phyloP scores from a whole-genome alignment of 306 rosid genomes.

The Quercus dentata region DNA sequence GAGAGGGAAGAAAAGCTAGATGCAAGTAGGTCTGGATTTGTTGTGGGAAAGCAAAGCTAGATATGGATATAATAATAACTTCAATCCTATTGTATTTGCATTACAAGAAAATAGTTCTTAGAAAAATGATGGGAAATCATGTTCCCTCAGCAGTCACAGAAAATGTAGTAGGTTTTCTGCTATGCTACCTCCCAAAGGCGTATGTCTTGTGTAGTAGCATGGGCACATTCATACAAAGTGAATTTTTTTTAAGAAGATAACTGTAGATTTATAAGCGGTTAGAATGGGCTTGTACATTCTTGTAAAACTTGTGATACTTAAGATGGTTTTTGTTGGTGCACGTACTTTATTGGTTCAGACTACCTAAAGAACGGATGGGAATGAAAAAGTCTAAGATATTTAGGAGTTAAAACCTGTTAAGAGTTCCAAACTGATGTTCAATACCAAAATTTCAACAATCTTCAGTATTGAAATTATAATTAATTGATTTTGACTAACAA shows the following conservation, averaged over 20 bases:
- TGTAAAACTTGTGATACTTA: neutral
- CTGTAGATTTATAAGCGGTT: neutral
- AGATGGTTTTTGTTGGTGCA: too few relatives aligned
- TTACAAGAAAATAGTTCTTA: neutral
- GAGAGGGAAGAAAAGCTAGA: neutral
- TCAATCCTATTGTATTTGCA: neutral
- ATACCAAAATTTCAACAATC: neutral
- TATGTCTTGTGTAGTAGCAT: neutral
- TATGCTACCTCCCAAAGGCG: neutral
- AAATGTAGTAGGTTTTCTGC: neutral
- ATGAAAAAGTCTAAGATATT: too few relatives aligned
- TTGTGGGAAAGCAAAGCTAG: neutral
- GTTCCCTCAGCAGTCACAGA: neutral
- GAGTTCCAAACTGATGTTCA: neutral
- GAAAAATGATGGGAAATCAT: neutral
- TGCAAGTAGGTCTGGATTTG: neutral
- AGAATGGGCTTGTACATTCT: neutral
- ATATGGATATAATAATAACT: neutral
- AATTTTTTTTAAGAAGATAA: neutral
- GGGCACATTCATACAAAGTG: neutral
- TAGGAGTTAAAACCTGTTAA: too few relatives aligned
- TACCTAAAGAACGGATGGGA: too few relatives aligned
- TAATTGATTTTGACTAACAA: too few relatives aligned
- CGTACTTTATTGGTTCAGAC: too few relatives aligned
- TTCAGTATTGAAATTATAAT: neutral